These are phyloP conservation scores for Russula sp. DNA, from an alignment of 768 basidiomycete genomes.

Conservation along the genomic window DNA sequence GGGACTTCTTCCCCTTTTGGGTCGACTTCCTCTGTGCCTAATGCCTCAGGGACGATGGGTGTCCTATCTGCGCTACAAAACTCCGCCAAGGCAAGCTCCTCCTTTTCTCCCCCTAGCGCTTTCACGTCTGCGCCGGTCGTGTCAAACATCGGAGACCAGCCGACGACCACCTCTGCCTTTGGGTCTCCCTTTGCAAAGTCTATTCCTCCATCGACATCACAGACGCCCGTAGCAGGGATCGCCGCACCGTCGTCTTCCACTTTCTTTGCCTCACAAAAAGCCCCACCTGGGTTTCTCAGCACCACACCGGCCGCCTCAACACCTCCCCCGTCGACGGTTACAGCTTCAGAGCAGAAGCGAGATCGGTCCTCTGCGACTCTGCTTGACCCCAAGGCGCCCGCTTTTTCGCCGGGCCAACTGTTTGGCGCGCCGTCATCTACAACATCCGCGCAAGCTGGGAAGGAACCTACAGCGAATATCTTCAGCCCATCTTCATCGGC, in stretches of 20 bases:
- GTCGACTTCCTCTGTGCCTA: not conserved
- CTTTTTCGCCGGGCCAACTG: conserved; percentile 19
- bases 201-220: not conserved
- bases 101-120: conserved; percentile 8
- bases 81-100: not conserved
- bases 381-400: conserved; percentile 18
- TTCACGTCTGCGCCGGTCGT: conserved; percentile 1
- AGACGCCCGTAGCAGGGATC: not conserved
- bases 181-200: conserved; percentile 2
- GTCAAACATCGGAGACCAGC: not conserved
- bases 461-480: not conserved
- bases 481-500: not conserved
- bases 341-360: conserved; percentile 3
- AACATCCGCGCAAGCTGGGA: conserved; percentile 7
- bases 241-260: not conserved
- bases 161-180: not conserved
- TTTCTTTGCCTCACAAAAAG: conserved; percentile 4
- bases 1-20: conserved; percentile 13
- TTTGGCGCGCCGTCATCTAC: conserved; percentile 19
- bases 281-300: not conserved
- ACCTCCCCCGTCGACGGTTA: conserved; percentile 11
- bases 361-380: not conserved
- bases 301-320: not conserved
- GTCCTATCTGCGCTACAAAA: not conserved
- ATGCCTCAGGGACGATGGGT: not conserved